A percentile compares a stretch with the other conserved stretches of the same genome.
phyloP scores from a whole-genome alignment of 129 eudicot genomes.

The Escallonia rubra region DNA sequence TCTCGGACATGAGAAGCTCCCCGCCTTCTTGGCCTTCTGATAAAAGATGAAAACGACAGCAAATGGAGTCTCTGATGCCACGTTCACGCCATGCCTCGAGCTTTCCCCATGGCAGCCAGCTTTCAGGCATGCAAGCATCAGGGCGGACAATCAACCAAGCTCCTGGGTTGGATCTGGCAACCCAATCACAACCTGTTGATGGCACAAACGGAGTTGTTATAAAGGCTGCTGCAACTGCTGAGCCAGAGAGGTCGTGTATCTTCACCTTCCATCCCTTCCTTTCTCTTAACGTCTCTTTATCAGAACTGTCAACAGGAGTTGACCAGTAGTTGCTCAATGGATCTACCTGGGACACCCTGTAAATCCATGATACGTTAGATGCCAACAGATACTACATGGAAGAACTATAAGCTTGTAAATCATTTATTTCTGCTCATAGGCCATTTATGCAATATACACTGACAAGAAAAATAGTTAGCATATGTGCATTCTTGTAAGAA shows the following conservation, averaged over 20 bases:
- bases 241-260: conserved; percentile 86
- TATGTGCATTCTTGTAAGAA: too few relatives aligned
- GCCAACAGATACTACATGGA: too few relatives aligned
- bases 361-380: not conserved
- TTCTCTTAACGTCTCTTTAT: conserved; percentile 67
- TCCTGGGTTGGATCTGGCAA: conserved; percentile 87
- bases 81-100: conserved; percentile 96
- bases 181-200: conserved; percentile 88
- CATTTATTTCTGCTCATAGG: too few relatives aligned
- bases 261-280: conserved; percentile 91
- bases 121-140: conserved; percentile 58
- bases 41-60: conserved; percentile 69
- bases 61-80: conserved; percentile 61
- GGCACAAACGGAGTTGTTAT: conserved; percentile 95
- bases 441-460: too few relatives aligned
- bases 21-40: conserved; percentile 81
- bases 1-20: conserved; percentile 72
- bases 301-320: conserved; percentile 43
- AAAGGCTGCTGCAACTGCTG: conserved; percentile 92
- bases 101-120: conserved; percentile 96
- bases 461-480: too few relatives aligned
- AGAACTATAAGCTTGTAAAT: too few relatives aligned
- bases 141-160: conserved; percentile 86
- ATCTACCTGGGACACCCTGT: conserved; percentile 65
- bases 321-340: conserved; percentile 68